These are phyloP conservation scores for Irpex sp. DNA, from an alignment of 1,284 basidiomycete species.

Conservation along the genomic window DNA sequence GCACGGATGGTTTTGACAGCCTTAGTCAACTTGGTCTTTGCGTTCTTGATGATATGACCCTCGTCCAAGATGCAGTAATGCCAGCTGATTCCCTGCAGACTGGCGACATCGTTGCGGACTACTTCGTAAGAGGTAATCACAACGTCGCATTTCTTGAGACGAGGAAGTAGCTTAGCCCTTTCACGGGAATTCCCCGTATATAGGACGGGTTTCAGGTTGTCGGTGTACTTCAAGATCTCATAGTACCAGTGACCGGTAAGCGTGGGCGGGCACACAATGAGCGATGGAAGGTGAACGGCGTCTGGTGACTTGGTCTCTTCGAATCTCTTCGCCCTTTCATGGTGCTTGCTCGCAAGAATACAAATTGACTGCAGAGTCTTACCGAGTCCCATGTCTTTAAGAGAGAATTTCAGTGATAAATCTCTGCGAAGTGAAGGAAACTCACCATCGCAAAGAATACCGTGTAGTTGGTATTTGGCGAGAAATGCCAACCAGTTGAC, in stretches of 20 bases:
- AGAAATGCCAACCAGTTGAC: slow-evolving; percentile 99
- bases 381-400: slow-evolving; percentile 93
- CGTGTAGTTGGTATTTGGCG: slow-evolving; percentile 95
- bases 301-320: slow-evolving; percentile 73
- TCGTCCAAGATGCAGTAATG: slow-evolving; percentile 98
- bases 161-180: slow-evolving; percentile 68
- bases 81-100: slow-evolving; percentile 78
- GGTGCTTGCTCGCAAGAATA: slow-evolving; percentile 92
- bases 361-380: slow-evolving; percentile 99
- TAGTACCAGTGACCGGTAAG: slow-evolving; percentile 99
- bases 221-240: slow-evolving; percentile 92
- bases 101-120: slow-evolving; percentile 90
- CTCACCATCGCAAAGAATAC: slow-evolving; percentile 95
- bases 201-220: slow-evolving; percentile 81
- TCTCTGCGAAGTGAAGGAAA: neutral
- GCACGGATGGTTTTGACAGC: slow-evolving; percentile 92
- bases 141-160: slow-evolving; percentile 74
- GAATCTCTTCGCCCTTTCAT: slow-evolving; percentile 77
- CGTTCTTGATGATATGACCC: slow-evolving; percentile 98
- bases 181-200: slow-evolving; percentile 92
- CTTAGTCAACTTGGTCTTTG: slow-evolving; percentile 96
- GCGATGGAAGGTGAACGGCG: slow-evolving; percentile 84
- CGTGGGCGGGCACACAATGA: slow-evolving; percentile 97
- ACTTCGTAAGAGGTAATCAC: slow-evolving; percentile 98
- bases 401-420: neutral